Percentiles rank a stretch among this genome's conserved stretches.
These are phyloP conservation scores for Elsinoe fawcettii DNA, from an alignment of 2,329 filamentous ascomycete species.

Conservation along the genomic window DNA sequence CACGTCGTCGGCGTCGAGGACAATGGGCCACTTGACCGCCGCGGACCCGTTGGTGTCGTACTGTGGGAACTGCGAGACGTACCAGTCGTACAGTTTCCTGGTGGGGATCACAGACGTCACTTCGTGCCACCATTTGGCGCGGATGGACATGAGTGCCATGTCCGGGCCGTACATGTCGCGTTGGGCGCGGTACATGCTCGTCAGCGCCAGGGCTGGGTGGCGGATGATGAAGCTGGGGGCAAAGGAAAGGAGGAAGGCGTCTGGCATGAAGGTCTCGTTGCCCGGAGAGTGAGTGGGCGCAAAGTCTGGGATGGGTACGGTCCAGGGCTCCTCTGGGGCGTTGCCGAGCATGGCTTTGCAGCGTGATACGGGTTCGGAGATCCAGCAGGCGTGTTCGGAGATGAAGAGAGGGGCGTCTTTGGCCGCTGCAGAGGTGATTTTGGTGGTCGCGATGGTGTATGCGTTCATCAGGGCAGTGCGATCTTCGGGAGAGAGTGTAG, in stretches of 20 bases:
- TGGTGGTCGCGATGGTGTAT: background rate
- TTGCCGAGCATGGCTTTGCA: slow-evolving; percentile 1
- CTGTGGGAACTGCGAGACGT: slow-evolving; percentile 3
- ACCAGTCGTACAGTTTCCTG: slow-evolving; percentile 6
- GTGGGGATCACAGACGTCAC: slow-evolving; percentile 7
- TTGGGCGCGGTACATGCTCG: slow-evolving; percentile 10
- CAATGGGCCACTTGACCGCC: background rate
- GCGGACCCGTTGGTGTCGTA: background rate
- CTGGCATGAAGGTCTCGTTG: slow-evolving; percentile 6
- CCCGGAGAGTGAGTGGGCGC: background rate
- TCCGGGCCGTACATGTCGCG: slow-evolving; percentile 8
- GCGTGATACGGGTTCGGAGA: slow-evolving; percentile 5
- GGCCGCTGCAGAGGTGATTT: background rate
- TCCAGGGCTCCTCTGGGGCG: background rate
- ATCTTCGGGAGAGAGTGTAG: background rate
- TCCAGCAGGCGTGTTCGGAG: slow-evolving; percentile 11
- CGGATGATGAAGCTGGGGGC: slow-evolving; percentile 13
- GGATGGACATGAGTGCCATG: slow-evolving; percentile 1
- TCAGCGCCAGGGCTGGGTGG: slow-evolving; percentile 7
- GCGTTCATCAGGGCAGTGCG: slow-evolving; percentile 9
- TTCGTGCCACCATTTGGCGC: slow-evolving; percentile 5
- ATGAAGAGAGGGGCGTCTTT: slow-evolving; percentile 3
- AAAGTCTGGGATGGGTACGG: slow-evolving; percentile 5
- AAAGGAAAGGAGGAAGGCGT: slow-evolving; percentile 13
- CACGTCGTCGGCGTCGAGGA: slow-evolving; percentile 7